Evolutionary conservation across 345 rosid species (phyloP), one percentile per base, ranked within the genome.

Genomic region (Trapa incisa): DNA sequence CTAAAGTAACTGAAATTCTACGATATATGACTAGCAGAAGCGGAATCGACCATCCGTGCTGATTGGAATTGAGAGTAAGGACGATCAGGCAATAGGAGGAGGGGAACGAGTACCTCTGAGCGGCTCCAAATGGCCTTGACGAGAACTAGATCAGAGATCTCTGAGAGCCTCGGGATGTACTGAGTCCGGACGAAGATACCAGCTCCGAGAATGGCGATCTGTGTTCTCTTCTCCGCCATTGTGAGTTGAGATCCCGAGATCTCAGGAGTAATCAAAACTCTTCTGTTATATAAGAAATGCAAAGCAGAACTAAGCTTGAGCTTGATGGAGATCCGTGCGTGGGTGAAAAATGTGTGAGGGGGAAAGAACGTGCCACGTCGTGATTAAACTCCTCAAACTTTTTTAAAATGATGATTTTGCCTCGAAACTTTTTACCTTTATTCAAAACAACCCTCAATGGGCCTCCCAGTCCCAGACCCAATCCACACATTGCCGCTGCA

Each of bases 111-210:
- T 70, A 90, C 98, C 95, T 87, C 84, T 1, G 89, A 66, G 50
- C 98, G 96, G 77, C 98, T 93, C 98, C 98, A 93, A 63, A 93
- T 90, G 65, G 79, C 75, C 70, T 79, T 87, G 63, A 90, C 77
- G 70, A 52, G 63, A 62, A 94, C 68, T 69, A 87, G 87, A 85
- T 87, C 70, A 50, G 98, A 83, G 80, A 94, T 88, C 85, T 94
- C 97, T 50, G 92, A 76, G 9, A 90, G 82, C 60, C 94, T 76
- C 0, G 99, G 96, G 65, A 94, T 80, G 81, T 94, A 94, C 65
- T 88, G 96, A 37, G 86, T 81, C 67, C 80, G 91, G 54, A 90
- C 97, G 83, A 90, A 94, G 85, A 87, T 94, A 68, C 97, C 99
- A 41, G 95, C 95, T 64, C 97, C 99, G 61, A 88, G 76, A 70